Evolutionary conservation across 768 basidiomycete genomes (phyloP).

Genomic region (Suillus plorans): DNA sequence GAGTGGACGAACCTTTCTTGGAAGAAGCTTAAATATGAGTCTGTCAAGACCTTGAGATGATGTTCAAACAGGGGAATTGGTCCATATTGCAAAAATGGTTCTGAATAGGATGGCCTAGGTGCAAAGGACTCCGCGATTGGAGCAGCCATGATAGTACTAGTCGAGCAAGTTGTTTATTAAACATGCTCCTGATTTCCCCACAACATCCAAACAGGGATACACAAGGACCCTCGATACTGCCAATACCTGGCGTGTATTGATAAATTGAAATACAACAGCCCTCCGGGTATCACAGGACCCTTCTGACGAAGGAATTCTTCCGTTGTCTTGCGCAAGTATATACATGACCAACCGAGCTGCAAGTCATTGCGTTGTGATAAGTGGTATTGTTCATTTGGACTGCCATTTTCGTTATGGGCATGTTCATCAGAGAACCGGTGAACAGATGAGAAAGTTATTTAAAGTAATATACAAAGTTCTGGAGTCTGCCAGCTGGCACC

Average conservation of each 20-base stretch:
- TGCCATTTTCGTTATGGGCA: too few species aligned
- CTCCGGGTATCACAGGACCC: too few species aligned
- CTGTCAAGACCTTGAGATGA: slow-evolving; percentile 61
- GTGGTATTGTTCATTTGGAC: too few species aligned
- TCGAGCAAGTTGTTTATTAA: slow-evolving; percentile 3
- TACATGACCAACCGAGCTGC: too few species aligned
- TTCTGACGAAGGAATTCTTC: too few species aligned
- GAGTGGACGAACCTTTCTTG: slow-evolving; percentile 65
- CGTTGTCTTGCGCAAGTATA: too few species aligned
- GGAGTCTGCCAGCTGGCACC: too few species aligned
- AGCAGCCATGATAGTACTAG: slow-evolving; percentile 13
- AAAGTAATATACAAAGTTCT: too few species aligned
- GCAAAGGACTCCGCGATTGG: slow-evolving; percentile 21
- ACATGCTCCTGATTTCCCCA: slow-evolving; percentile 10
- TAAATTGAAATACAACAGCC: neutral
- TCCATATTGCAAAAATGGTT: slow-evolving; percentile 36
- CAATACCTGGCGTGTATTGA: neutral
- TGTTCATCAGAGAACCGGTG: too few species aligned
- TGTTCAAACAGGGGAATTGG: slow-evolving; percentile 72
- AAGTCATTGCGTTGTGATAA: too few species aligned
- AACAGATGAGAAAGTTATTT: too few species aligned
- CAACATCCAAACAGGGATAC: slow-evolving; percentile 4
- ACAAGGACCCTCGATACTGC: slow-evolving; percentile 4
- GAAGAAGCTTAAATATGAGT: slow-evolving; percentile 84
- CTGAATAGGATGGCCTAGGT: slow-evolving; percentile 27